phyloP scores from a whole-genome alignment of 305 asterid species.

The Fraxinus albicans region DNA sequence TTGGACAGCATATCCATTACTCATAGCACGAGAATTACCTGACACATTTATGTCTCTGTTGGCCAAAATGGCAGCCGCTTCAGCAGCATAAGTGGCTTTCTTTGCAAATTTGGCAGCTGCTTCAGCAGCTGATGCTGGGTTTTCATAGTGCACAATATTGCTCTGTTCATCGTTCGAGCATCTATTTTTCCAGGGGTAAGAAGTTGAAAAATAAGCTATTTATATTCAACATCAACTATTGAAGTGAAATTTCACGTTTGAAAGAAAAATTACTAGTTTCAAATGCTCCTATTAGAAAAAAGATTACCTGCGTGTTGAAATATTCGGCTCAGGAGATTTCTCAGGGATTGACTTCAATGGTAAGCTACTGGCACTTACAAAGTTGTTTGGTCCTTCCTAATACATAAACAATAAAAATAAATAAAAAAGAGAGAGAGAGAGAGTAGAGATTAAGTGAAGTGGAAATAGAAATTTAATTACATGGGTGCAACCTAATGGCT shows the following conservation, averaged over 20 bases:
- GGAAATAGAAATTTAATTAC: neutral
- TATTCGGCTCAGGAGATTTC: conserved; percentile 43
- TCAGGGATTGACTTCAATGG: conserved; percentile 55
- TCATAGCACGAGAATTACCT: conserved; percentile 23
- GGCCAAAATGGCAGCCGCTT: conserved; percentile 72
- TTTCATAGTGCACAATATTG: conserved; percentile 40
- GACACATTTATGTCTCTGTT: conserved; percentile 41
- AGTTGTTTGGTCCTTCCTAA: conserved; percentile 75
- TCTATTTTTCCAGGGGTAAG: neutral
- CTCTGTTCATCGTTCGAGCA: conserved; percentile 38
- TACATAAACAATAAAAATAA: neutral
- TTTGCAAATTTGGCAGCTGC: conserved; percentile 69
- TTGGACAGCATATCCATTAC: conserved; percentile 28
- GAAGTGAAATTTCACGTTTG: neutral
- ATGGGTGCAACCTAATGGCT: neutral
- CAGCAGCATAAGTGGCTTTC: conserved; percentile 90
- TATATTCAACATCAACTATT: neutral
- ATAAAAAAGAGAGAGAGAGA: neutral
- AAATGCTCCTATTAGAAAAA: neutral
- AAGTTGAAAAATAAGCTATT: neutral
- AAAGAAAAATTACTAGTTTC: neutral
- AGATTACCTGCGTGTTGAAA: conserved; percentile 48
- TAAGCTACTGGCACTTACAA: conserved; percentile 68
- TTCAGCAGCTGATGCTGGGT: conserved; percentile 79
- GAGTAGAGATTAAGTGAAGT: conserved; percentile 9